Percentiles rank a stretch among this genome's conserved stretches.
These are phyloP conservation scores for Chiua virens DNA, from an alignment of 768 basidiomycete species.

Conservation along the genomic window DNA sequence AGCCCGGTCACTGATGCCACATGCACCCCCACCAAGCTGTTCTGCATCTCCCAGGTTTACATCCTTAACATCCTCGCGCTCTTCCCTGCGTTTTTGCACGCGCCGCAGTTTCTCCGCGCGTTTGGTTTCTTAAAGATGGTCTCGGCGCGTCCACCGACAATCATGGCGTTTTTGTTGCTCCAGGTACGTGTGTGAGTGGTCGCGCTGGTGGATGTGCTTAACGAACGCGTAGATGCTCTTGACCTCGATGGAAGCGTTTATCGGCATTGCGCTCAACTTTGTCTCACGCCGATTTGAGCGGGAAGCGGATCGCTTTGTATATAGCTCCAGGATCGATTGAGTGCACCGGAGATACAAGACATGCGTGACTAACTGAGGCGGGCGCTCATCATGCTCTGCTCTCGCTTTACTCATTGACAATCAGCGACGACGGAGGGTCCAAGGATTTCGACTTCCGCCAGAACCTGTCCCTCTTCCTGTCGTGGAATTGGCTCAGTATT, in stretches of 20 bases:
- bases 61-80: slow-evolving; percentile 82
- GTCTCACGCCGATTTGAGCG: slow-evolving; percentile 88
- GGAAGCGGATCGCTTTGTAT: slow-evolving; percentile 87
- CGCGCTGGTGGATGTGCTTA: not conserved
- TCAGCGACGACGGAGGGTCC: no score
- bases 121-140: slow-evolving; percentile 77
- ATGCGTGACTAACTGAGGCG: slow-evolving; percentile 85
- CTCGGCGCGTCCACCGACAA: slow-evolving; percentile 68
- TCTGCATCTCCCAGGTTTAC: slow-evolving; percentile 84
- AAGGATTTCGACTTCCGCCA: slow-evolving; percentile 26
- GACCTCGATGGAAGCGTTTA: slow-evolving; percentile 73
- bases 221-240: slow-evolving; percentile 60
- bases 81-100: slow-evolving; percentile 86
- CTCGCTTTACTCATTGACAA: no score
- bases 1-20: slow-evolving; percentile 95
- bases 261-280: slow-evolving; percentile 74
- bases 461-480: slow-evolving; percentile 32
- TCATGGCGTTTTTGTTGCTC: slow-evolving; percentile 86
- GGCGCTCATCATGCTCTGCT: slow-evolving; percentile 59
- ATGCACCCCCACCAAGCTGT: slow-evolving; percentile 86
- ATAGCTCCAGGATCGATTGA: slow-evolving; percentile 56
- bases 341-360: slow-evolving; percentile 60
- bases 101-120: slow-evolving; percentile 72
- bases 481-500: slow-evolving; percentile 28
- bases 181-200: slow-evolving; percentile 55